A percentile compares a stretch with the other conserved stretches of the same genome.
These are phyloP conservation scores for Metarhizium rileyi DNA, from an alignment of 2,329 filamentous ascomycete genomes.

Conservation along the genomic window DNA sequence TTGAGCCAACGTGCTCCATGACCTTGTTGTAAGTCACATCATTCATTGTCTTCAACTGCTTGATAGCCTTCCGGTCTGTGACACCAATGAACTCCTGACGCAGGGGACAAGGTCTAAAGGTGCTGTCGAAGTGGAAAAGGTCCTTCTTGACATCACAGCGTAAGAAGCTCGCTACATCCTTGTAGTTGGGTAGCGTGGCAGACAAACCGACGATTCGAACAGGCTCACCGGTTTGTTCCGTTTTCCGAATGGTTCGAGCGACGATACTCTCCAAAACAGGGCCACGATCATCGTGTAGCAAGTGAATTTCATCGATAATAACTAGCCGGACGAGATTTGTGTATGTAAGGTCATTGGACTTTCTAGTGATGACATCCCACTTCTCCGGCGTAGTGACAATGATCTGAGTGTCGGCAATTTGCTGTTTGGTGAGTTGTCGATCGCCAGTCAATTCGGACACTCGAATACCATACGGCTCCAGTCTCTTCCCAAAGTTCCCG, in stretches of 20 bases:
- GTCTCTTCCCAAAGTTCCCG: slow-evolving; percentile 86
- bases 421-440: slow-evolving; percentile 94
- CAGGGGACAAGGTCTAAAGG: slow-evolving; percentile 85
- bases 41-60: slow-evolving; percentile 98
- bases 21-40: slow-evolving; percentile 98
- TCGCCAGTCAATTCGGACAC: slow-evolving; percentile 97
- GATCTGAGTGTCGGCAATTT: slow-evolving; percentile 94
- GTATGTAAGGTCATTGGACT: slow-evolving; percentile 93
- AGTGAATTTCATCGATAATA: slow-evolving; percentile 96
- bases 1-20: slow-evolving; percentile 85
- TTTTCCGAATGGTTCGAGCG: slow-evolving; percentile 82
- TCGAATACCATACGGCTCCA: slow-evolving; percentile 83
- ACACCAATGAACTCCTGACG: slow-evolving; percentile 97
- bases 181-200: slow-evolving; percentile 92
- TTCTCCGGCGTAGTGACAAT: slow-evolving; percentile 99
- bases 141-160: slow-evolving; percentile 79
- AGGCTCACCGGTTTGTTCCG: slow-evolving; percentile 87
- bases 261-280: slow-evolving; percentile 97
- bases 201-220: slow-evolving; percentile 88
- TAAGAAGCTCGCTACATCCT: slow-evolving; percentile 90
- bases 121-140: slow-evolving; percentile 92
- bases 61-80: slow-evolving; percentile 96
- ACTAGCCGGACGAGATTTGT: slow-evolving; percentile 93
- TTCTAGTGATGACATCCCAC: slow-evolving; percentile 97
- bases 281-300: slow-evolving; percentile 94